Conservation (phyloP, 2,329 filamentous ascomycete species). For the Clonostachys sp. region DNA sequence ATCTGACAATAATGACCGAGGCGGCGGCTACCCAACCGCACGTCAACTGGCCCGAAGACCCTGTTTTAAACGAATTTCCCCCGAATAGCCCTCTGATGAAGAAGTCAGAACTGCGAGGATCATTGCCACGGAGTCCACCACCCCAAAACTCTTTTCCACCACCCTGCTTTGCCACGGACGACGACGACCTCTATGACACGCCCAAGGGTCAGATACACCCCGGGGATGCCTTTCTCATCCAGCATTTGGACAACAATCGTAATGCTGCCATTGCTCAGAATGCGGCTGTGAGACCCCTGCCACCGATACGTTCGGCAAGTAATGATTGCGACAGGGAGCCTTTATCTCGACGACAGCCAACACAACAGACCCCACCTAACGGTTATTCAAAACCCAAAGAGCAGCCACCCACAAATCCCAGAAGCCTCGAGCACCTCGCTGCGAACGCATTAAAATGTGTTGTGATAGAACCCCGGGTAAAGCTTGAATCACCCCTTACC, state of each 20-base stretch:
- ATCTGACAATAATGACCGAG: too few species aligned
- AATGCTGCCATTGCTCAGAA: too few species aligned
- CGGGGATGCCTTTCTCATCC: background rate
- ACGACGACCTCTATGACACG: background rate
- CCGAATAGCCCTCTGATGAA: background rate
- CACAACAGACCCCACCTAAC: too few species aligned
- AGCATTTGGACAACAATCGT: background rate
- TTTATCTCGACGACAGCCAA: too few species aligned
- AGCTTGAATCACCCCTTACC: background rate
- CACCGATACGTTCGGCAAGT: too few species aligned
- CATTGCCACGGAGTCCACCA: background rate
- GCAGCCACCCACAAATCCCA: background rate
- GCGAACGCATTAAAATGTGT: background rate
- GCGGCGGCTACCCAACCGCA: too few species aligned
- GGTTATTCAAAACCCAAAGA: too few species aligned
- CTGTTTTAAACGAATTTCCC: too few species aligned
- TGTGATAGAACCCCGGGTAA: too few species aligned
- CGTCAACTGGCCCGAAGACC: too few species aligned
- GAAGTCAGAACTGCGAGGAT: background rate
- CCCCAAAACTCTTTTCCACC: background rate
- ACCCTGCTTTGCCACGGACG: background rate
- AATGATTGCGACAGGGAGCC: too few species aligned
- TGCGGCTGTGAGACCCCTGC: too few species aligned
- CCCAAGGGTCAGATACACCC: background rate
- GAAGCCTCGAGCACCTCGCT: constrained; percentile 1